Evolutionary conservation across 208 protist species (phyloP).

Genomic region (Strigomonas culicis): DNA sequence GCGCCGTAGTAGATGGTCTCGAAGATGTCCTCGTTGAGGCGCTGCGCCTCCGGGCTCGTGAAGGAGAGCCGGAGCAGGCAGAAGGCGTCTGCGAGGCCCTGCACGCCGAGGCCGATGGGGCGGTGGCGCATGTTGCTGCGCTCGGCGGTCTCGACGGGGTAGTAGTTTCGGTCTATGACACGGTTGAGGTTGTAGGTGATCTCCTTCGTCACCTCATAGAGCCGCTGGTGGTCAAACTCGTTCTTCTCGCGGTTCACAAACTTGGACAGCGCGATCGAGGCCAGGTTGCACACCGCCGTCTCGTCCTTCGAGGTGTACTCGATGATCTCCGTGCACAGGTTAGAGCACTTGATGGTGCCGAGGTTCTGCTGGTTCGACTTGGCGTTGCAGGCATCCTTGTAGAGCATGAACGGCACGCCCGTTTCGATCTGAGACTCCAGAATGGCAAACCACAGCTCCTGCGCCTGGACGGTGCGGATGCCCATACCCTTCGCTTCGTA

Average conservation of each 20-base stretch:
- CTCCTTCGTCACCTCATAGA: constrained; percentile 92
- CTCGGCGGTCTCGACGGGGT: constrained; percentile 95
- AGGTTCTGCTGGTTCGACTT: constrained; percentile 99
- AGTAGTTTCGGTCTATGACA: constrained; percentile 99
- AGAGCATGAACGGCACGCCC: constrained; percentile 98
- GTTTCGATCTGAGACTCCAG: constrained; percentile 99
- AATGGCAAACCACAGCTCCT: constrained; percentile 99
- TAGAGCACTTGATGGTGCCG: constrained; percentile 98
- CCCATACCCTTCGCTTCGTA: constrained; percentile 93
- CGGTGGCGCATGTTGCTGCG: constrained; percentile 96
- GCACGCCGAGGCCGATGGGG: constrained; percentile 98
- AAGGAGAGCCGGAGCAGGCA: constrained; percentile 95
- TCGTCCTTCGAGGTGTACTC: constrained; percentile 98
- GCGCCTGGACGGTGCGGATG: constrained; percentile 90
- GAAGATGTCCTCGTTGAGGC: constrained; percentile 98
- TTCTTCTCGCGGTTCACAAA: constrained; percentile 87
- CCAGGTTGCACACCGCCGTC: constrained; percentile 99
- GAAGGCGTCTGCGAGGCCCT: constrained; percentile 99
- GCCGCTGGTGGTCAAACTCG: constrained; percentile 86
- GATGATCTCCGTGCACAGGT: constrained; percentile 99
- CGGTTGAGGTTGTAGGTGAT: constrained; percentile 97
- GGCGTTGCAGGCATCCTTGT: constrained; percentile 99
- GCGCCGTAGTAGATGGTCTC: constrained; percentile 99
- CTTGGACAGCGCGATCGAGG: constrained; percentile 97
- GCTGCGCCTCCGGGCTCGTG: constrained; percentile 84